Conservation (phyloP, 169 alveolate species). For the Plasmodium malariae region DNA sequence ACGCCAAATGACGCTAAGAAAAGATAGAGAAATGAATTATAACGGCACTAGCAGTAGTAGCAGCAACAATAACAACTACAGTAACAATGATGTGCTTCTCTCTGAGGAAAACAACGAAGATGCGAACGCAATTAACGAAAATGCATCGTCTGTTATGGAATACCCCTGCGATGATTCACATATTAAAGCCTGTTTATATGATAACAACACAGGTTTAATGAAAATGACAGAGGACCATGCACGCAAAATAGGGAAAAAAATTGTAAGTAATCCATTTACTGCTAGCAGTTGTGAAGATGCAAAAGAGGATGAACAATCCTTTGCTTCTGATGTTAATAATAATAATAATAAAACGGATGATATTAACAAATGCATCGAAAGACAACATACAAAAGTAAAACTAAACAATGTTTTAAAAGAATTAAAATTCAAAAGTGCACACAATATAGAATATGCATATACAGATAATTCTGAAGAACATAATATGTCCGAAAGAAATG, state of each 20-base stretch:
- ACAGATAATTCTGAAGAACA: not conserved
- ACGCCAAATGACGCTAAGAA: not conserved
- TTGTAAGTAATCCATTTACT: slow-evolving; percentile 33
- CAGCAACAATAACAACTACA: no score
- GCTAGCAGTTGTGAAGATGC: slow-evolving; percentile 21
- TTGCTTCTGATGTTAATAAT: not conserved
- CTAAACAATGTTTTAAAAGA: slow-evolving; percentile 22
- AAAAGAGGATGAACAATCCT: slow-evolving; percentile 3
- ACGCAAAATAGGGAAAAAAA: slow-evolving; percentile 9
- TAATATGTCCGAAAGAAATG: not conserved
- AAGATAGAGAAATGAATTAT: not conserved
- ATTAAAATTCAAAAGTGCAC: slow-evolving; percentile 23
- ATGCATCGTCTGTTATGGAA: slow-evolving; percentile 10
- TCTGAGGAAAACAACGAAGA: slow-evolving; percentile 13
- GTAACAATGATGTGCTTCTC: not conserved
- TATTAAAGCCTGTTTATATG: slow-evolving; percentile 25
- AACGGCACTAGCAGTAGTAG: no score
- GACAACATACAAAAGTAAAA: slow-evolving; percentile 18
- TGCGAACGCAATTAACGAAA: slow-evolving; percentile 5
- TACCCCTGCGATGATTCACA: slow-evolving; percentile 39
- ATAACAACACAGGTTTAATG: not conserved
- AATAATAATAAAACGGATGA: slow-evolving; percentile 2
- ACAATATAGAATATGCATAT: not conserved
- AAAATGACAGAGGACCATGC: not conserved
- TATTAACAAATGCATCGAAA: slow-evolving; percentile 20